Percentiles rank a stretch among this genome's conserved stretches.
These are phyloP conservation scores for Fraxinus ornus DNA, from an alignment of 305 asterid genomes.

Conservation along the genomic window DNA sequence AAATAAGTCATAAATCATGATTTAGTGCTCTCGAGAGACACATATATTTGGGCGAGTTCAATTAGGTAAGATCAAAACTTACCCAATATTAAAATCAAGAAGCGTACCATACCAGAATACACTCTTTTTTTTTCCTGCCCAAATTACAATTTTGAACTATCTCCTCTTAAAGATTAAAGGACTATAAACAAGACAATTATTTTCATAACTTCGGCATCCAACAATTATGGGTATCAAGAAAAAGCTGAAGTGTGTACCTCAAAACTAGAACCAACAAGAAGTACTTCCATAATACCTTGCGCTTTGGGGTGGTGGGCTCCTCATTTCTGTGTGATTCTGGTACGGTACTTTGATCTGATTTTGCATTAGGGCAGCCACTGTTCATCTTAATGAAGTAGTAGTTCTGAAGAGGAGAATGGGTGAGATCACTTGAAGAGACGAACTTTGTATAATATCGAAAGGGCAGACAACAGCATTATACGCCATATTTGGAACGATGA, in stretches of 20 bases:
- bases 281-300: constrained; percentile 1
- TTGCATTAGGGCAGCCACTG: not conserved
- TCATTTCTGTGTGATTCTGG: not conserved
- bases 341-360: not conserved
- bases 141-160: not conserved
- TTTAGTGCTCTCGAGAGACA: not conserved
- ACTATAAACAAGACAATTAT: not conserved
- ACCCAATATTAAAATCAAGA: not conserved
- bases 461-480: not conserved
- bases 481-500: not conserved
- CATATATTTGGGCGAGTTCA: not conserved
- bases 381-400: not conserved
- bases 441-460: not conserved
- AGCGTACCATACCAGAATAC: not conserved
- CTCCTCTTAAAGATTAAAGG: not conserved
- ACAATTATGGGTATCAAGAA: not conserved
- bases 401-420: not conserved
- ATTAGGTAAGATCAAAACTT: not conserved
- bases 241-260: not conserved
- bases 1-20: not conserved
- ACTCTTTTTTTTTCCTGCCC: not conserved
- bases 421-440: not conserved
- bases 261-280: constrained; percentile 5
- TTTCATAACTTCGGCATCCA: not conserved
- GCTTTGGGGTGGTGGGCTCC: not conserved